Evolutionary conservation across 495 filamentous ascomycete species (phyloP), one percentile per base, ranked within the genome.

Genomic region (Neurospora discreta): DNA sequence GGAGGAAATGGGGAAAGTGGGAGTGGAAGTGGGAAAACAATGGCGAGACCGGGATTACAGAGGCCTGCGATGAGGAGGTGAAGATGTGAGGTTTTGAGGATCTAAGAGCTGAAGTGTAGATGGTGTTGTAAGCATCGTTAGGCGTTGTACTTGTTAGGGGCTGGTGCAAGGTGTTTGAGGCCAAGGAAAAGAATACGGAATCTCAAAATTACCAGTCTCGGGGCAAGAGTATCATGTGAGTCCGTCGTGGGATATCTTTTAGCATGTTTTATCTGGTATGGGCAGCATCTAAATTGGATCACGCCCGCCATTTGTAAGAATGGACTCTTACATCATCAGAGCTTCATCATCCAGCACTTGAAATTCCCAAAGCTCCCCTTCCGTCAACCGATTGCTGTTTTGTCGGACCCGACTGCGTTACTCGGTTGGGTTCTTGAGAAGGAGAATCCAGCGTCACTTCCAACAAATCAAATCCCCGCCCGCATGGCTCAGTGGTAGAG

Each of bases 391-490:
- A 23, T 60, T 15, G 23, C 7, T 11, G 11, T 30, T 3, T 4
- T 60, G 46, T 60, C 11, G 13, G 11, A 0, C 18, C 3, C 1
- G 3, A 33, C 7, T 3, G 23, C 6, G 5, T 52, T 26, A 0
- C 20, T 26, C 9, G 3, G 3, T 5, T 0, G 7, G n/a, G 0
- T 26, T 15, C 5, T 15, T 58, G 3, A 26, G 11, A 0, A 0
- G 2, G 6, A 2, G 52, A 0, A 4, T 6, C 0, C 6, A 0
- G 1, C 0, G 1, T 4, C 3, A 2, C 0, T 0, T 16, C 5
- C 26, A 60, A 65, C 52, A 4, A 65, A 65, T 65, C 52, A 65
- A 65, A 33, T 30, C 52, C 15, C 52, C 5, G 52, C 52, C 52
- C 52, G 52, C 52, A 60, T 60, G 52, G 52, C 52, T 60, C 52